Base-by-base conservation (phyloP, 1,284 basidiomycete genomes). In the Boletus sp. region DNA sequence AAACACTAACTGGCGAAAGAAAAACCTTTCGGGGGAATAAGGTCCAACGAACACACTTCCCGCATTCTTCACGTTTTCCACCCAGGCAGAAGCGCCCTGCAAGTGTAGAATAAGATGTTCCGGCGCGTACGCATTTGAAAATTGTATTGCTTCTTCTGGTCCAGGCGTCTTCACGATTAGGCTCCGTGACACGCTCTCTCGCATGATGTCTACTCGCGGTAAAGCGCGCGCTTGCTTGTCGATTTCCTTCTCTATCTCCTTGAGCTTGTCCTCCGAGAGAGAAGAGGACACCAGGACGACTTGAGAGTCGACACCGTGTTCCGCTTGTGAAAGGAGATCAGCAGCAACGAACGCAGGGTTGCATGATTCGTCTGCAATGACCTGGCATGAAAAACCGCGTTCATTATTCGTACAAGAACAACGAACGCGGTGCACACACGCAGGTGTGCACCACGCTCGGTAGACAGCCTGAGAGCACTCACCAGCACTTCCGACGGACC, bases 221-320 rank as follows among this genome's bases (percentile, higher is more conserved):
- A 99, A 77, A 0, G 85, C 88, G 40, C 76, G 82, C 2, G 96
- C 96, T 70, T 99, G 96, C 13, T 69, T 66, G 63, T 98, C 94
- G 29, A 99, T 82, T 68, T 94, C 88, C 26, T 71, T 66, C 69
- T 97, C 93, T 56, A 99, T 91, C 22, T 76, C 78, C 14, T 73
- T 72, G 16, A 99, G 72, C 53, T 80, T 77, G 4, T 75, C 74
- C 8, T 75, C 62, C 1, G 82, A 69, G 25, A 98, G 79, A 56
- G 76, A 72, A 52, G 97, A 82, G 12, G 84, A 81, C 46, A 99
- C 85, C 43, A 99, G 80, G 39, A 99, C 91, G 46, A 99, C 96
- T 69, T 99, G 95, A 8, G 94, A 98, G 71, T 99, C 96, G 27
- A 94, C 81, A 34, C 96, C 96, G 66, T 99, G 96, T 68, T 99